Base-by-base conservation (phyloP, 1,139 yeast genomes). In the Taphrina flavorubra region DNA sequence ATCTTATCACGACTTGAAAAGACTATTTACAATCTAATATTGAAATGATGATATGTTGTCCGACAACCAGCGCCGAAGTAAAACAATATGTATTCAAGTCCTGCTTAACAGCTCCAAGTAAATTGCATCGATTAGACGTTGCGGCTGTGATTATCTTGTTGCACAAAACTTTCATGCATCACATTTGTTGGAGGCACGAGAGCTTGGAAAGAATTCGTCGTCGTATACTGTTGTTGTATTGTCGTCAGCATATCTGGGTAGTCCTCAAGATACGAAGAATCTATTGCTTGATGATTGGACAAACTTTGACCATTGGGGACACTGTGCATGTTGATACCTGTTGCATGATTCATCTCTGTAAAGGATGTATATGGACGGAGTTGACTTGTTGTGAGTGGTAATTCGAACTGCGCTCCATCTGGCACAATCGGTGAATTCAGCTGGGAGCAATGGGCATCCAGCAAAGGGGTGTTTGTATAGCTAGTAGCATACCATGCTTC, bases 1-100 rank as follows among this genome's bases (percentile, higher is more conserved):
- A 16, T 57, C 1, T 37, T 63, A 13, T 39, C 67, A 36, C 60
- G 56, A 13, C 20, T 63, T 14, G 67, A 63, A 58, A 42, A 47
- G 14, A 14, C 46, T n/a, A 37, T 63, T 8, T 63, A 53, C 55
- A 53, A 53, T 10, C 36, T 14, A n/a, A 14, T 53, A n/a, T 36
- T 53, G 53, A 20, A 20, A 25, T 44, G 18, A 44, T 6, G 8
- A 44, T 16, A n/a, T 44, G 31, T 25, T 25, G 31, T 25, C 31
- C 31, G 31, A 25, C 31, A 25, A 25, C 31, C 31, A 25, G 31
- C 31, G 31, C 31, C 31, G 31, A 25, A 25, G 31, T 25, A 25
- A 25, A 25, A 25, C 31, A 25, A 25, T 25, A 25, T 25, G 31
- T 25, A 25, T 25, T 25, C 31, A 25, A 25, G 31, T 25, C 31